Evolutionary conservation across 352 stramenopile genomes (phyloP).

Genomic region (Phytopythium montanum): DNA sequence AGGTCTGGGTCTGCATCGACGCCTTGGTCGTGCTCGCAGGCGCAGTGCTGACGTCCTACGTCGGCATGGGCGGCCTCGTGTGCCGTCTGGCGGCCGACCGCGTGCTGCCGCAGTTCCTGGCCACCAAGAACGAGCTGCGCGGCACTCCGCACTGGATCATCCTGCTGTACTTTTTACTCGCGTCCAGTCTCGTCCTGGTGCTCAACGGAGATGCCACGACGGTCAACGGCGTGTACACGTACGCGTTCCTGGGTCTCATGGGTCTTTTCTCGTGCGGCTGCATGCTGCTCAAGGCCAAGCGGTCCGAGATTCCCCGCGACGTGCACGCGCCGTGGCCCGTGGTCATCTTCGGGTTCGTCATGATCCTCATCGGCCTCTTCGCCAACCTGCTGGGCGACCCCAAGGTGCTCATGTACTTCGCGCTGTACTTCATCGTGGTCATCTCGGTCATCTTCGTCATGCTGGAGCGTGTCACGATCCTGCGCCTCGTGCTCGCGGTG

Average conservation of each 20-base stretch:
- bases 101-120: constrained; percentile 56
- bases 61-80: constrained; percentile 86
- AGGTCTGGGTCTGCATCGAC: constrained; percentile 76
- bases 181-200: constrained; percentile 69
- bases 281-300: constrained; percentile 92
- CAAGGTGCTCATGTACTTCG: constrained; percentile 81
- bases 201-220: constrained; percentile 77
- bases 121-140: constrained; percentile 57
- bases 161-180: constrained; percentile 67
- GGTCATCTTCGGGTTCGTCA: constrained; percentile 64
- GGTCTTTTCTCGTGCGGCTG: constrained; percentile 89
- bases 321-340: constrained; percentile 81
- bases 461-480: constrained; percentile 76
- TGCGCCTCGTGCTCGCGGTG: constrained; percentile 39
- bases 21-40: constrained; percentile 88
- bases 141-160: constrained; percentile 87
- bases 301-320: constrained; percentile 85
- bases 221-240: constrained; percentile 90
- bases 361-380: constrained; percentile 60
- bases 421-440: constrained; percentile 71
- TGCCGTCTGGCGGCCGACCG: constrained; percentile 77
- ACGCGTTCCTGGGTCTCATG: constrained; percentile 91
- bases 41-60: constrained; percentile 85
- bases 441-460: constrained; percentile 71
- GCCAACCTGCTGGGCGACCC: constrained; percentile 69